A percentile compares a stretch with the other conserved stretches of the same genome.
Conservation (phyloP, 495 filamentous ascomycete species). For the Aspergillus heteromorphus region DNA sequence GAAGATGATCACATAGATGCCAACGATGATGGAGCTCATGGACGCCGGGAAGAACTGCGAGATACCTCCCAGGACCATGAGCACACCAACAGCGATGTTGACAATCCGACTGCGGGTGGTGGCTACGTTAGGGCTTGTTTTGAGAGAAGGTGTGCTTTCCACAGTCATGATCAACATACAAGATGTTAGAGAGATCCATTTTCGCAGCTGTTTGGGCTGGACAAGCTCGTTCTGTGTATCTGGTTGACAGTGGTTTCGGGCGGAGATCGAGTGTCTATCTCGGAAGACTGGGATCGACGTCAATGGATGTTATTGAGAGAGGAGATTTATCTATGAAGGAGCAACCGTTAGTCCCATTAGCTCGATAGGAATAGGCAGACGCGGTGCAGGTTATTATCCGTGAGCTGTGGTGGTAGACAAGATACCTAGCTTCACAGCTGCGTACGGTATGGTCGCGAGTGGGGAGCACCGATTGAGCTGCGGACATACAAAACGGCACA, state of each 20-base stretch:
- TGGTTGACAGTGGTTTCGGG: background rate
- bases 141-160: background rate
- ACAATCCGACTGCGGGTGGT: conserved; percentile 68
- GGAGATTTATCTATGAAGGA: background rate
- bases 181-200: conserved; percentile 57
- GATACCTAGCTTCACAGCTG: background rate
- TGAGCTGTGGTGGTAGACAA: background rate
- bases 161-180: conserved; percentile 37
- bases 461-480: background rate
- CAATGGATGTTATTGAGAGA: background rate
- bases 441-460: conserved; percentile 7
- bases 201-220: conserved; percentile 8
- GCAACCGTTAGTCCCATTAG: background rate
- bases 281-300: background rate
- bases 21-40: conserved; percentile 60
- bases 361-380: background rate
- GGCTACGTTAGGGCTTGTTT: conserved; percentile 5
- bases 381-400: background rate
- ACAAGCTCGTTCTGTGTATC: background rate
- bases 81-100: conserved; percentile 79
- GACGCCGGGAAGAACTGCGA: conserved; percentile 65
- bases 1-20: conserved; percentile 83
- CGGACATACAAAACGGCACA: background rate
- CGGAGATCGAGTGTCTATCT: background rate
- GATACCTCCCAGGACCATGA: conserved; percentile 89